Evolutionary conservation across 2,329 filamentous ascomycete genomes (phyloP), one percentile per base, ranked within the genome.

Genomic region (Akanthomyces muscarius): DNA sequence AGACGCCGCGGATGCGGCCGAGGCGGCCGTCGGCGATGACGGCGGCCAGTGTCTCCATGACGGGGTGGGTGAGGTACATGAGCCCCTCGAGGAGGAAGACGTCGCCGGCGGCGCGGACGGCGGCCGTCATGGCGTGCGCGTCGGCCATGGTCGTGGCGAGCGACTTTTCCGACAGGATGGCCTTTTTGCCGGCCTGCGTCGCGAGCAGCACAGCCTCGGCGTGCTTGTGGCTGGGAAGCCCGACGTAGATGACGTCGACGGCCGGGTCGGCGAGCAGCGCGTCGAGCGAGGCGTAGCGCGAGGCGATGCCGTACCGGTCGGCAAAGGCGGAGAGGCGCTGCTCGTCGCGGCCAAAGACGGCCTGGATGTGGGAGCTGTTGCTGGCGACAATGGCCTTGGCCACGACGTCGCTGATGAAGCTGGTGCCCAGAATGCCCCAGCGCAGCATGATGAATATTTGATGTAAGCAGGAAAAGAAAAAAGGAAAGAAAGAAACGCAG

Each of bases 61-160:
- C 41, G 0, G 69, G 69, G 54, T 71, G 70, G 45, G 65, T 65
- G 8, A 70, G 68, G 45, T 71, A 71, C 70, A 71, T 71, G 38
- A 71, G 61, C 11, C 70, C 70, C 59, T 71, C 70, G 28, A 71
- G 66, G 57, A 71, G 69, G 65, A 71, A 71, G 16, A 69, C 68
- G 18, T 66, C 59, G 1, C 33, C 36, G 21, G 59, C 50, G 16
- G 62, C 65, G 38, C 64, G 61, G 5, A 69, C 68, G 25, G 68
- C 67, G 38, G 63, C 64, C 21, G 68, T 68, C 65, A 71, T 69
- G 36, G 65, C 65, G 25, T 59, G 62, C 0, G 70, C 66, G 57
- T 71, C 70, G 8, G 66, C 64, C 68, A 70, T 68, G 4, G 68
- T 71, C 1, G 70, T 71, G 11, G 69, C 66, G 4, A 71, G 64